Conservation (phyloP, 148 eudicot genomes). For the Diospyros lotus region DNA sequence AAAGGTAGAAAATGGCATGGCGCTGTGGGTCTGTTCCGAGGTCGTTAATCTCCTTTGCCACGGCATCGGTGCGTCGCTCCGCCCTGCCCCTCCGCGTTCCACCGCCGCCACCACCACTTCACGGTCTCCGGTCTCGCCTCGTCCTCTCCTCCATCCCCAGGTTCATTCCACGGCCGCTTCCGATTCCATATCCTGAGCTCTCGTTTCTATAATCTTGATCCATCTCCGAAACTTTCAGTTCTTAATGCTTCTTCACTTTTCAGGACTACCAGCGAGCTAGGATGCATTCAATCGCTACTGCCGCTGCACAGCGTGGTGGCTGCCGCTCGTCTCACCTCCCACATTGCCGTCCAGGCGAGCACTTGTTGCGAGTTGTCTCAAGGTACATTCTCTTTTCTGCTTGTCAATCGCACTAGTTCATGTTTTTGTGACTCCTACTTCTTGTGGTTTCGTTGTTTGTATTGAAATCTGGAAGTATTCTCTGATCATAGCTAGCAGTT, state of each 20-base stretch:
- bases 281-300: conserved; percentile 45
- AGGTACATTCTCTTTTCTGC: conserved; percentile 42
- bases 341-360: conserved; percentile 41
- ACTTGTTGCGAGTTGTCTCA: conserved; percentile 68
- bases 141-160: conserved; percentile 29
- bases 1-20: conserved; percentile 26
- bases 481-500: not conserved
- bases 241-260: not conserved
- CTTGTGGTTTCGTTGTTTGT: not conserved
- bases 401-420: conserved; percentile 41
- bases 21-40: conserved; percentile 39
- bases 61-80: not conserved
- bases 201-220: not conserved
- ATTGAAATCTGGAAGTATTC: not conserved
- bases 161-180: conserved; percentile 15
- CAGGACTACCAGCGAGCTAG: conserved; percentile 37
- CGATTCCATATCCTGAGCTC: not conserved
- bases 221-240: not conserved
- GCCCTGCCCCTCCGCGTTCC: not conserved
- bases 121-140: not conserved
- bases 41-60: conserved; percentile 8
- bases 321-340: conserved; percentile 44
- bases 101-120: not conserved
- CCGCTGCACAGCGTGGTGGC: conserved; percentile 54
- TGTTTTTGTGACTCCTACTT: conserved; percentile 15